Base-by-base conservation (phyloP, 2,329 filamentous ascomycete genomes). In the Penicillium sp. region DNA sequence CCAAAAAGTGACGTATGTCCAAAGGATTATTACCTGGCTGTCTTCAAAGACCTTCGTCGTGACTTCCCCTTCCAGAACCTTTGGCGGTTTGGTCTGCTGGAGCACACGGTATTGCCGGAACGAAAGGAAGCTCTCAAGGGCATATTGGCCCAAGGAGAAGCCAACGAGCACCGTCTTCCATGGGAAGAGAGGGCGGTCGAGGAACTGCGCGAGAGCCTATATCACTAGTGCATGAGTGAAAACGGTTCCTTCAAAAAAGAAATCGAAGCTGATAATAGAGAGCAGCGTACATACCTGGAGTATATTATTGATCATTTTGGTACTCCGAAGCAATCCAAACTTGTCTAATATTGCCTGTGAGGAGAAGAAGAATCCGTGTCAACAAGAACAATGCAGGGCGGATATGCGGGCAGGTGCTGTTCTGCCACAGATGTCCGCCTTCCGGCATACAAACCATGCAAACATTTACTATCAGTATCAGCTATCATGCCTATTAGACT, bases 101-200 rank as follows among this genome's bases (percentile, higher is more conserved):
- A 97, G 82, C 56, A 97, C 85, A 64, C 86, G 84, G 74, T 97
- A 97, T 74, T 99, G 94, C 57, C 94, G 90, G 64, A 90, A 79
- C 24, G 91, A 91, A 53, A 99, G 85, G 77, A 93, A 90, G 46
- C 90, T 86, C 74, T 99, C 94, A 69, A 99, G 87, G 55, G 91
- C 77, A 73, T 90, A 97, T 72, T 99, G 91, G 60, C 89, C 91
- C 66, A 97, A 73, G 28, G 91, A 96, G 79, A 99, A 99, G 67
- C 91, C 90, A 65, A 97, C 83, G 67, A 99, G 92, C 66, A 99
- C 85, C 72, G 86, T 89, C 84, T 97, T 99, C 94, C 94, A 99
- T 55, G 94, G 93, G 79, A 97, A 96, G 69, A 90, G 81, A 58
- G 93, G 92, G 69, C 90, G 86, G 79, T 99, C 94, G 67, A 97